Base-by-base conservation (phyloP, 1,284 basidiomycete genomes). In the Sphaerobolus stellatus region DNA sequence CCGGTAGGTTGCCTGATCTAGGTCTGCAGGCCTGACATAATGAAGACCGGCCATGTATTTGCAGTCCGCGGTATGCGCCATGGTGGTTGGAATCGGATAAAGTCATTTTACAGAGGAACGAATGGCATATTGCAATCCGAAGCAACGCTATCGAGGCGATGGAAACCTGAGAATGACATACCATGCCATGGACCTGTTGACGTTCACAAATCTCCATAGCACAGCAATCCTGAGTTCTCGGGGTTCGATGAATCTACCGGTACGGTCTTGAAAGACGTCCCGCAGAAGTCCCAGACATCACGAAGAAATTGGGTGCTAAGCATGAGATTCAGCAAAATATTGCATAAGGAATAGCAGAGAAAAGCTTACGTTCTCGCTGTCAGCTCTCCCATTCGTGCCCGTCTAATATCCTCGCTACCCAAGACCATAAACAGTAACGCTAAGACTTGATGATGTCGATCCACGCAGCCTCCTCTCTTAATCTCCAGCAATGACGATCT, bases 341-440 rank as follows among this genome's bases (percentile, higher is more conserved):
- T n/a, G n/a, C n/a, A n/a, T n/a, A n/a, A n/a, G n/a, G n/a, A n/a
- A n/a, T n/a, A n/a, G n/a, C n/a, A 48, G 16, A 40, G 33, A n/a
- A 4, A n/a, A 2, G 83, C 90, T 71, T 61, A 94, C 92, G 90
- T 90, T 68, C 90, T 79, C 16, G 81, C 70, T 4, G 90, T 93
- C 6, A 94, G 85, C 59, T 86, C 81, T 8, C 90, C 85, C 82
- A 99, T 89, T 52, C 84, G 77, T 72, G 91, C 92, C 59, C 88
- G 83, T 1, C 93, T 92, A 1, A 99, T 94, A 67, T 99, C 97
- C 68, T 98, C 94, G 58, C 93, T 95, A 5, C 96, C 94, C 9
- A 98, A 75, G 1, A 92, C 88, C 92, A 99, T 96, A 76, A 96
- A 79, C 24, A 96, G 71, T 25, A 98, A 75, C 0, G 94, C 86